Base-by-base conservation (phyloP, 495 filamentous ascomycete species). In the Cercophora sp. region DNA sequence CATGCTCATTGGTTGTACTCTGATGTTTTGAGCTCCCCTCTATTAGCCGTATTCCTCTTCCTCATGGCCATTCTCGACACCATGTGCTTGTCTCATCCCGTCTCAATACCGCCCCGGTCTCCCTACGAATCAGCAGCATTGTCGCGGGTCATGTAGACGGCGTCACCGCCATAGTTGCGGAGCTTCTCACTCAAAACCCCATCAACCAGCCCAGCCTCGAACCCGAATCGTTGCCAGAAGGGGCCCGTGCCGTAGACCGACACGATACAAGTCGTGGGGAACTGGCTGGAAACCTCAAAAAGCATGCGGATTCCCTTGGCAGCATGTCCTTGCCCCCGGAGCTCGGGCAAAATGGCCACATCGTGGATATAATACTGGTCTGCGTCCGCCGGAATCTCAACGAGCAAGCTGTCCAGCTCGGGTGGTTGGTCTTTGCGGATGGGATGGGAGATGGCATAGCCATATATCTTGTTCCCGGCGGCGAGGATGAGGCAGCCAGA, bases 301-400 rank as follows among this genome's bases (percentile, higher is more conserved):
- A 52, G 36, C 25, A 4, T 42, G 13, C 25, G 18, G 24, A 36
- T 48, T 0, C 18, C 45, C 27, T 25, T 18, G 15, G 18, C 18
- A n/a, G 45, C 45, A n/a, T 34, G 27, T 22, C 45, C 45, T n/a
- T 36, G 16, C 3, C 31, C 18, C 3, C 45, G 45, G 13, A 34
- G 20, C 22, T 36, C 45, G 1, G 45, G 45, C 18, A 48, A 18
- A 31, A 51, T n/a, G 19, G 24, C 48, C 1, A 51, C 48, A 31
- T 51, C 48, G 36, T 51, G 48, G n/a, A 51, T 51, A 26, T 51
- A 51, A 15, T 40, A 51, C 24, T 52, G 35, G 16, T 40, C 9
- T n/a, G 45, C 27, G n/a, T 48, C 45, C n/a, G 10, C 5, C 31
- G 45, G 31, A 22, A 48, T 48, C 27, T 34, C 27, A 19, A 11